phyloP scores from a whole-genome alignment of 768 basidiomycete species.

The Solioccasus polychromus region DNA sequence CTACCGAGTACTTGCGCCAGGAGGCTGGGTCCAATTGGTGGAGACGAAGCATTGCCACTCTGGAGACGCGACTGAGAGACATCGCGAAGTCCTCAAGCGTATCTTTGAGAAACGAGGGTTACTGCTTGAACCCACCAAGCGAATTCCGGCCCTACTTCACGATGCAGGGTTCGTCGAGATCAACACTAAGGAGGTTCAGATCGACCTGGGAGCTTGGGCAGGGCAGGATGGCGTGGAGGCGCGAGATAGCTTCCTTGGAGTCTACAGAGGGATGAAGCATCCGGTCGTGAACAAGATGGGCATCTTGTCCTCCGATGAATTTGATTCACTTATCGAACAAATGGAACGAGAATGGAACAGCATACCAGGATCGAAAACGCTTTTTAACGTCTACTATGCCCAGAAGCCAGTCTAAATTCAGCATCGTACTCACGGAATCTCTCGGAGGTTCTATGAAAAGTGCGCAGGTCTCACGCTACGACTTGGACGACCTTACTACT shows the following conservation, averaged over 20 bases:
- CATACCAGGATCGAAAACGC: constrained; percentile 6
- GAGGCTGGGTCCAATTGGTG: constrained; percentile 27
- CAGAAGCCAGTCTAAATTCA: constrained; percentile 5
- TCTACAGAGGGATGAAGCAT: neutral
- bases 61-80: constrained; percentile 2
- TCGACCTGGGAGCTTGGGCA: constrained; percentile 3
- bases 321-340: neutral
- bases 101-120: no score
- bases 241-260: neutral
- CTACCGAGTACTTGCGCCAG: constrained; percentile 21
- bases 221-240: constrained; percentile 1
- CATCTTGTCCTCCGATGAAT: neutral
- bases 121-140: no score
- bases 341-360: constrained; percentile 1
- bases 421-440: no score
- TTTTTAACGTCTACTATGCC: constrained; percentile 4
- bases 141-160: constrained; percentile 1
- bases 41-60: constrained; percentile 10
- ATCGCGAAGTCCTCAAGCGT: neutral
- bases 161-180: neutral
- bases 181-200: neutral
- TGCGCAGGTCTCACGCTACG: no score
- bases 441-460: no score
- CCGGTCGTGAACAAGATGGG: neutral
- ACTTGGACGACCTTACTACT: no score